A percentile compares a stretch with the other conserved stretches of the same genome.
These are phyloP conservation scores for Orbilia brochopaga DNA, from an alignment of 2,329 filamentous ascomycete genomes.

Conservation along the genomic window DNA sequence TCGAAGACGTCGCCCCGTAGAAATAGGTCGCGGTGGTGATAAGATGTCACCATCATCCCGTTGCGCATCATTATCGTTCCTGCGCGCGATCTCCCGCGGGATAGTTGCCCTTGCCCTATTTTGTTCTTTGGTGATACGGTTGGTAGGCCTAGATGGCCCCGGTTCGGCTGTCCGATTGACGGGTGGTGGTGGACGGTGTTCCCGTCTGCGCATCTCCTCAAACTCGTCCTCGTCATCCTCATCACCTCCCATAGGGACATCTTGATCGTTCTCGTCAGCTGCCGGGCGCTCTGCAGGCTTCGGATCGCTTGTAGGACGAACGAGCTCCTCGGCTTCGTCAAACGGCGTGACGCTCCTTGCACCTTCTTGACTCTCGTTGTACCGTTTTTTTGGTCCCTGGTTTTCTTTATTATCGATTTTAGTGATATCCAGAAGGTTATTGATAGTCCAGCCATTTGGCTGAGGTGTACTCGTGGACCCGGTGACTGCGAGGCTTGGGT, in stretches of 20 bases:
- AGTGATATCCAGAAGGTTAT: neutral
- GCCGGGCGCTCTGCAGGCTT: neutral
- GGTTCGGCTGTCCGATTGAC: too few relatives aligned
- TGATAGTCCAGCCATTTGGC: neutral
- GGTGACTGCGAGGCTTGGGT: neutral
- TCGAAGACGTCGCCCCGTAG: neutral
- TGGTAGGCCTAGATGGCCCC: neutral
- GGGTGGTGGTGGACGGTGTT: neutral
- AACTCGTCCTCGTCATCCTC: neutral
- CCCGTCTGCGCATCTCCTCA: neutral
- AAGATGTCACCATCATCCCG: neutral
- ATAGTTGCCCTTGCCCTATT: neutral
- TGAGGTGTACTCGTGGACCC: neutral
- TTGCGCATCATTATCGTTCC: neutral
- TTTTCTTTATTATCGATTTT: slow-evolving; percentile 1
- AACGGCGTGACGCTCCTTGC: neutral
- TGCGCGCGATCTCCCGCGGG: neutral
- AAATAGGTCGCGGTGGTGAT: neutral
- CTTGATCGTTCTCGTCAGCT: neutral
- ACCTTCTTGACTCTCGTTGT: neutral
- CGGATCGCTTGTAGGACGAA: neutral
- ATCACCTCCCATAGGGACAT: neutral
- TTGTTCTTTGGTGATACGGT: neutral
- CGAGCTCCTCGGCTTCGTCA: neutral
- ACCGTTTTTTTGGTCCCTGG: neutral